phyloP scores from a whole-genome alignment of 1,284 basidiomycete species.

The Porogramme epimiltina region DNA sequence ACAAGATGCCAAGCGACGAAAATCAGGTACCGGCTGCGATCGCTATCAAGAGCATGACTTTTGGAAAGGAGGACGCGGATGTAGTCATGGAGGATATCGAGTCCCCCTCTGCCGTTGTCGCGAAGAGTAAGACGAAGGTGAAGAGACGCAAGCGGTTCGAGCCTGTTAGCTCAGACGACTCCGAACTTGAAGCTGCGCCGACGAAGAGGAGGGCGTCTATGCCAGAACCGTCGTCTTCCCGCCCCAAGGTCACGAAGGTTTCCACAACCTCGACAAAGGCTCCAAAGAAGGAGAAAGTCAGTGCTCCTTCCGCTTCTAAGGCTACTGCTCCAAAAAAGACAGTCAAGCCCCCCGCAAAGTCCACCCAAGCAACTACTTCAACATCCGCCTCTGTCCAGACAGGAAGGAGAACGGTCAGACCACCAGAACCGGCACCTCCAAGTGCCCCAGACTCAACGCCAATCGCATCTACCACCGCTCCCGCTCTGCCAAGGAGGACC shows the following conservation, averaged over 20 bases:
- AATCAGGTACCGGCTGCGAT: slow-evolving; percentile 26
- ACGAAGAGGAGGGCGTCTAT: slow-evolving; percentile 11
- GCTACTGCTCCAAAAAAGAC: neutral
- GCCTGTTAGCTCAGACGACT: slow-evolving; percentile 9
- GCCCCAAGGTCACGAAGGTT: slow-evolving; percentile 2
- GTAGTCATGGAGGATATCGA: neutral
- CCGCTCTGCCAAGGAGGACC: no score
- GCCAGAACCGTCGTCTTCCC: neutral
- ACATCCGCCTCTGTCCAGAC: no score
- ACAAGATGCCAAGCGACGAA: slow-evolving; percentile 17
- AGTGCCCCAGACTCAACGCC: no score
- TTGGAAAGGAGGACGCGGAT: neutral
- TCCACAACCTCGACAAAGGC: slow-evolving; percentile 3
- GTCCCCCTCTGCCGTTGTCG: neutral
- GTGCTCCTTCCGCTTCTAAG: neutral
- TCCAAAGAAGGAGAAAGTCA: neutral
- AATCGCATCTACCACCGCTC: no score
- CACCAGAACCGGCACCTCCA: no score
- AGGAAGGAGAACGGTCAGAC: no score
- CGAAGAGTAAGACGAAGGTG: neutral
- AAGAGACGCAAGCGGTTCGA: slow-evolving; percentile 11
- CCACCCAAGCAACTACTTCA: no score
- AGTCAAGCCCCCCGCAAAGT: no score
- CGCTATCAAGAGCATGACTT: slow-evolving; percentile 6
- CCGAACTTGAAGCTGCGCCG: slow-evolving; percentile 7